Conservation (phyloP, 2,329 filamentous ascomycete genomes). For the Aspergillus sojae region DNA sequence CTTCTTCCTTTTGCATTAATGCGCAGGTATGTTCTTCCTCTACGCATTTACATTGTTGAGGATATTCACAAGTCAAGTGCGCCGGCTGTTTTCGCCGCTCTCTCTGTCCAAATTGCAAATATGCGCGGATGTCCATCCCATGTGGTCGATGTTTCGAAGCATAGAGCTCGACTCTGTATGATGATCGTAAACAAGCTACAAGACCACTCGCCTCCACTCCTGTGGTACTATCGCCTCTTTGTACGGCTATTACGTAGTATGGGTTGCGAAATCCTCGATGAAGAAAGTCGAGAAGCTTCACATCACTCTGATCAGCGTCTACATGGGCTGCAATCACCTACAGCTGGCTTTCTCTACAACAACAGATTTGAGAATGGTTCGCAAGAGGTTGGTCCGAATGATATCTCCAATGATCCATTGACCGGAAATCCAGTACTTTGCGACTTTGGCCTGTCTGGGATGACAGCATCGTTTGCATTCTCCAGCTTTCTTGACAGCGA, state of each 20-base stretch:
- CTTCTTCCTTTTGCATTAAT: neutral
- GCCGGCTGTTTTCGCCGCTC: neutral
- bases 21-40: neutral
- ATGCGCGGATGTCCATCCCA: neutral
- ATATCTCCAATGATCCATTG: neutral
- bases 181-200: constrained; percentile 5
- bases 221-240: constrained; percentile 11
- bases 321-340: neutral
- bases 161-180: constrained; percentile 15
- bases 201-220: constrained; percentile 9
- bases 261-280: constrained; percentile 5
- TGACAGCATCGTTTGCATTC: neutral
- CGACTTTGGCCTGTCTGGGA: neutral
- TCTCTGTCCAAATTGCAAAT: constrained; percentile 10
- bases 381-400: neutral
- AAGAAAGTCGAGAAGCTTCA: neutral
- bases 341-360: neutral
- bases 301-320: neutral
- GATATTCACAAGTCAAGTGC: neutral
- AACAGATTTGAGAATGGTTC: neutral
- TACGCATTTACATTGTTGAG: neutral
- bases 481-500: neutral
- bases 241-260: constrained; percentile 2
- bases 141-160: constrained; percentile 6
- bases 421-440: neutral